Conservation (phyloP, 805 yeast species). For the Cyberlindnera xishuangbannaensis region DNA sequence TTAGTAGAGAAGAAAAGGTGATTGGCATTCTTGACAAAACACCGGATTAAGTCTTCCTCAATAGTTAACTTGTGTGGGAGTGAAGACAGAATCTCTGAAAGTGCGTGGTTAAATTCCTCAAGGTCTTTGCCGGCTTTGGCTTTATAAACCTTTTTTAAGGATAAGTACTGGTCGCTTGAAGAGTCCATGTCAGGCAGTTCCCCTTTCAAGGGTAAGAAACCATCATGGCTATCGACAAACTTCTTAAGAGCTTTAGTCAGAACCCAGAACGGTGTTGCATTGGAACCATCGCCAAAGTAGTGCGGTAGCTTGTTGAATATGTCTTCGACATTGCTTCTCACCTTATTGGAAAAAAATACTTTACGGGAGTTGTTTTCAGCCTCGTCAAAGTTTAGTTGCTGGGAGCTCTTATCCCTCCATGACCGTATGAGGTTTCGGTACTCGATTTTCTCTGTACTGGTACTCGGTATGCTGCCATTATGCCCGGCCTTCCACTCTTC, state of each 20-base stretch:
- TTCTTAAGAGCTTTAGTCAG: constrained; percentile 46
- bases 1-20: constrained; percentile 28
- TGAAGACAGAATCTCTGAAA: constrained; percentile 25
- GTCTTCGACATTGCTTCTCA: constrained; percentile 24
- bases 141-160: constrained; percentile 52
- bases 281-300: constrained; percentile 4
- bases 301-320: constrained; percentile 19
- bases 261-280: constrained; percentile 49
- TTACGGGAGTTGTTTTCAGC: constrained; percentile 41
- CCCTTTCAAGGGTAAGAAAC: constrained; percentile 65
- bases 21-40: constrained; percentile 60
- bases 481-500: constrained; percentile 33
- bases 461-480: constrained; percentile 26
- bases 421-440: constrained; percentile 33
- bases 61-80: constrained; percentile 18
- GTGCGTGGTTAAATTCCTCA: constrained; percentile 31
- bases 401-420: constrained; percentile 30
- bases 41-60: constrained; percentile 29
- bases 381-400: constrained; percentile 44
- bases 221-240: constrained; percentile 38
- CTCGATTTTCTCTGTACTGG: constrained; percentile 35
- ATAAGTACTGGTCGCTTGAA: constrained; percentile 55
- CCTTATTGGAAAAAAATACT: constrained; percentile 31
- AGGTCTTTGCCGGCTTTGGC: constrained; percentile 49
- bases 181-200: constrained; percentile 86